A percentile compares a stretch with the other conserved stretches of the same genome.
These are phyloP conservation scores for Stephania cephalantha DNA, from an alignment of 164 flowering plant genomes.

Conservation along the genomic window DNA sequence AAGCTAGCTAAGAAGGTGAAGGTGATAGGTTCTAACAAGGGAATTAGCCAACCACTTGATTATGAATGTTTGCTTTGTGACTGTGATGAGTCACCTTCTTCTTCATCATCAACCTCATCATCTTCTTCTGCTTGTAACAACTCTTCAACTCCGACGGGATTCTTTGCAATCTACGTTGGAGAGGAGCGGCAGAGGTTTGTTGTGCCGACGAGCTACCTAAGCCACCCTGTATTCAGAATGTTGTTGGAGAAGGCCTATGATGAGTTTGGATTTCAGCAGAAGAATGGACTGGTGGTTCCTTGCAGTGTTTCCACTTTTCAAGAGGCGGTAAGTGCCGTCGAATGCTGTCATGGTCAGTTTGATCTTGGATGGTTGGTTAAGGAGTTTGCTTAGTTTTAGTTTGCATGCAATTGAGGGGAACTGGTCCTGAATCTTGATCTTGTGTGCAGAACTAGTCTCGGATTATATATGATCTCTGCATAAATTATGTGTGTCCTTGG, in stretches of 20 bases:
- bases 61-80: slow-evolving; percentile 16
- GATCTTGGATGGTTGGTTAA: slow-evolving; percentile 60
- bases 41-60: slow-evolving; percentile 1
- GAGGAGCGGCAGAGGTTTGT: slow-evolving; percentile 60
- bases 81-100: slow-evolving; percentile 9
- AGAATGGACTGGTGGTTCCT: slow-evolving; percentile 59
- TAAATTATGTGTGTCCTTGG: background rate
- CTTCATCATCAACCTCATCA: background rate
- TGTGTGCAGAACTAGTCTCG: background rate
- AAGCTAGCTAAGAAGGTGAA: slow-evolving; percentile 31
- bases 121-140: background rate
- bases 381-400: slow-evolving; percentile 39
- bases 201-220: slow-evolving; percentile 61
- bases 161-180: slow-evolving; percentile 70
- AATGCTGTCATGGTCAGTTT: slow-evolving; percentile 57
- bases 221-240: slow-evolving; percentile 88
- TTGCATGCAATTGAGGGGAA: background rate
- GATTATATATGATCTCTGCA: background rate
- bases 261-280: slow-evolving; percentile 72
- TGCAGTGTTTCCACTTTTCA: slow-evolving; percentile 65
- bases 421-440: background rate
- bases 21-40: background rate
- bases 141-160: slow-evolving; percentile 47
- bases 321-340: slow-evolving; percentile 59
- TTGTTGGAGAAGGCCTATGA: slow-evolving; percentile 66